phyloP scores from a whole-genome alignment of 805 yeast genomes.

The Vanderwaltozyma tropicalis region DNA sequence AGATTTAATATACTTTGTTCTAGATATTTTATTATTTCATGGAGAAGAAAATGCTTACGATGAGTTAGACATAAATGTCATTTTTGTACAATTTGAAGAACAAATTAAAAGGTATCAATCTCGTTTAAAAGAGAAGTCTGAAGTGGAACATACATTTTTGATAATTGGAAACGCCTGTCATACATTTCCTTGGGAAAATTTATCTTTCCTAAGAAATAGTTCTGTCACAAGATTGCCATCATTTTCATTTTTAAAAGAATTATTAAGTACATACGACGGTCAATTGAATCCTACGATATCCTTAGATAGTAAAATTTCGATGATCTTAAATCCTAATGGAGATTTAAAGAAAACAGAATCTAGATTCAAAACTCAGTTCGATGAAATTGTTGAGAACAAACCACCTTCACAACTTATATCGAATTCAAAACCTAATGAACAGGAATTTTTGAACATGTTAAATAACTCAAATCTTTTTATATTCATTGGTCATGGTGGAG shows the following conservation, averaged over 20 bases:
- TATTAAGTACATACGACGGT: slow-evolving; percentile 20
- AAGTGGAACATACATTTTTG: slow-evolving; percentile 49
- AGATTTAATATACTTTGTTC: slow-evolving; percentile 51
- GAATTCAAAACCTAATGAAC: slow-evolving; percentile 50
- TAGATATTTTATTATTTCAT: slow-evolving; percentile 50
- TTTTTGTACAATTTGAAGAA: slow-evolving; percentile 43
- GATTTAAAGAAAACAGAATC: slow-evolving; percentile 63
- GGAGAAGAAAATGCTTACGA: slow-evolving; percentile 60
- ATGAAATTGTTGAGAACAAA: slow-evolving; percentile 13
- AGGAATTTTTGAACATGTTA: slow-evolving; percentile 37
- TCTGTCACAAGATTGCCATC: slow-evolving; percentile 77
- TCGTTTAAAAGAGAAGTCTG: slow-evolving; percentile 4
- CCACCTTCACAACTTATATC: slow-evolving; percentile 43
- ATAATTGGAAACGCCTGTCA: slow-evolving; percentile 58
- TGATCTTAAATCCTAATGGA: slow-evolving; percentile 72
- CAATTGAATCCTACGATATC: slow-evolving; percentile 7
- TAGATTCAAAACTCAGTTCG: slow-evolving; percentile 39
- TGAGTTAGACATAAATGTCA: slow-evolving; percentile 48
- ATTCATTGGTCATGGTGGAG: slow-evolving; percentile 94
- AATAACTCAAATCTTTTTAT: slow-evolving; percentile 42
- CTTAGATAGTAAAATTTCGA: slow-evolving; percentile 35
- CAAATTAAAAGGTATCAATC: slow-evolving; percentile 31
- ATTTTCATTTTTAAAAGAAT: slow-evolving; percentile 32
- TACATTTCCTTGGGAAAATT: slow-evolving; percentile 85
- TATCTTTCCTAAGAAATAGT: slow-evolving; percentile 40